phyloP scores from a whole-genome alignment of 345 rosid species.

The Ceriops tagal region DNA sequence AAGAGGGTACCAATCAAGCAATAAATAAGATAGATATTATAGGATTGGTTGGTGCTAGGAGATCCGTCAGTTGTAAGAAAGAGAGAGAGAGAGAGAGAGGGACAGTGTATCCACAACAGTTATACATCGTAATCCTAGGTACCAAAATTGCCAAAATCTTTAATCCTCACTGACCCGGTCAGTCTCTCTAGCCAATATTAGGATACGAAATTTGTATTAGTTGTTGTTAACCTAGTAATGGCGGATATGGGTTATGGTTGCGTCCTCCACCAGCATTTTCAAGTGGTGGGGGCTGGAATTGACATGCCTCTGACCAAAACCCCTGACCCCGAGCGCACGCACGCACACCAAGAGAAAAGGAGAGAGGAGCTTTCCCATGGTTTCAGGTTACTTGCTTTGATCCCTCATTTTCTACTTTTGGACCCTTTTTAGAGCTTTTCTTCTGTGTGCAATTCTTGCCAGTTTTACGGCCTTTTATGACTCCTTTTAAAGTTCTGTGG shows the following conservation, averaged over 20 bases:
- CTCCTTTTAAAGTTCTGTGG: constrained; percentile 8
- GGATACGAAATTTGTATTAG: constrained; percentile 5
- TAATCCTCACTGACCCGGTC: constrained; percentile 29
- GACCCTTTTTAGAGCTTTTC: constrained; percentile 16
- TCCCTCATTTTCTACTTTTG: constrained; percentile 28
- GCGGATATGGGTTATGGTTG: constrained; percentile 23
- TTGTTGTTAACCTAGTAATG: constrained; percentile 10
- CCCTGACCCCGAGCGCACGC: constrained; percentile 13
- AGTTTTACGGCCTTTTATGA: constrained; percentile 19
- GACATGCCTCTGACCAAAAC: constrained; percentile 23
- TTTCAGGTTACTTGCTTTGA: constrained; percentile 36
- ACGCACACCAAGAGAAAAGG: constrained; percentile 7
- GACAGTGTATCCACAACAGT: constrained; percentile 42
- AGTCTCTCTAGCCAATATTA: constrained; percentile 17
- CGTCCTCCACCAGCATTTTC: constrained; percentile 40
- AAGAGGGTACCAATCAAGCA: constrained; percentile 8
- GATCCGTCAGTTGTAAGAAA: constrained; percentile 19
- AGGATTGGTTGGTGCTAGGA: constrained; percentile 32
- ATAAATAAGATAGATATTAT: constrained; percentile 22
- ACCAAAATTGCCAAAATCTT: constrained; percentile 41
- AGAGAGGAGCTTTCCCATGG: constrained; percentile 1
- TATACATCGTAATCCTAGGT: constrained; percentile 53
- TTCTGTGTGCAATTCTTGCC: constrained; percentile 3
- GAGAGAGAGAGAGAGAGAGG: constrained; percentile 23
- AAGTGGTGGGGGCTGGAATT: constrained; percentile 26